Base-by-base conservation (phyloP, 352 stramenopile genomes). In the Phytophthora pini region DNA sequence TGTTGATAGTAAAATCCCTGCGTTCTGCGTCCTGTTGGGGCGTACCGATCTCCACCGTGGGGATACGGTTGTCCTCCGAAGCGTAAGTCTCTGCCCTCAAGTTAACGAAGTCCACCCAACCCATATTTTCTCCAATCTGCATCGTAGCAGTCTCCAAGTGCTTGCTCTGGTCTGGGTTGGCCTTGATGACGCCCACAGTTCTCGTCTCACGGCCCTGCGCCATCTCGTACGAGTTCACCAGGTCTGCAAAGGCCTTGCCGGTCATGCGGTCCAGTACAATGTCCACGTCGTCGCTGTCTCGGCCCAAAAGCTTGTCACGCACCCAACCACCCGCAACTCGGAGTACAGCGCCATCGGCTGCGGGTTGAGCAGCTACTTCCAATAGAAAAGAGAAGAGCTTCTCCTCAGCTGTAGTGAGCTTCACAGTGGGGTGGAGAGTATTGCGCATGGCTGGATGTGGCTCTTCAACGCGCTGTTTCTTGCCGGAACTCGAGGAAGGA, bases 1-100 rank as follows among this genome's bases (percentile, higher is more conserved):
- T 83, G 77, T 99, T 99, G 70, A 99, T 98, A 3, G 97, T 99
- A 56, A 99, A 97, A 80, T 99, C 98, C 40, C 98, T 84, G 41
- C 98, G 65, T 50, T 90, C 68, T 12, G 90, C 92, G 58, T 98
- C 92, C 53, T 98, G 81, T 39, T 86, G 60, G 2, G 97, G 90
- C 20, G 92, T 98, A 5, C 80, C 84, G 40, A 91, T 84, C 51
- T 76, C 68, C 55, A 93, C 77, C 4, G 77, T 78, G 5, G 83
- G 84, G 44, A 93, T 93, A 48, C 84, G 84, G 38, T 88, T 71
- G 50, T 90, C 74, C 47, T 89, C 83, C 9, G 82, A 76, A 29
- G 80, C 84, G 80, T 99, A 99, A 34, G 96, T 92, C 83, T 99
- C 98, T 8, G 92, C 88, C 36, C 97, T 74, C 4, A 99, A 72